Evolutionary conservation across 805 yeast species (phyloP).

Genomic region (Kockiozyma suomiensis): DNA sequence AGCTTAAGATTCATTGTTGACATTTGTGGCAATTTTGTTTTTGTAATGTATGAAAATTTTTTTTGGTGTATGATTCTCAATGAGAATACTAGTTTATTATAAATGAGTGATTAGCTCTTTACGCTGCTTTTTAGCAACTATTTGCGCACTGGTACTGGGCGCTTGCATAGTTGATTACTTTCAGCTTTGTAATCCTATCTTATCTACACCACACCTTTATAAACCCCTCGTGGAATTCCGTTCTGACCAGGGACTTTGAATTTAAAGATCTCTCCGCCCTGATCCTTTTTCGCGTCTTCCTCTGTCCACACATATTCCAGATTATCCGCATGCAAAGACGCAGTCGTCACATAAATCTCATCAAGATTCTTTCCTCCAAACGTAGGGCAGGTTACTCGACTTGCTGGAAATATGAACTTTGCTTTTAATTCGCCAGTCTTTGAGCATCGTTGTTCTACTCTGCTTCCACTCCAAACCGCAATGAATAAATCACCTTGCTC

Average conservation of each 20-base stretch:
- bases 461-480: slow-evolving; percentile 65
- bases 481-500: slow-evolving; percentile 57
- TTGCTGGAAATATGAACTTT: slow-evolving; percentile 59
- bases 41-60: neutral
- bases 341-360: slow-evolving; percentile 70
- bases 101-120: too few species aligned
- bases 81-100: too few species aligned
- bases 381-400: slow-evolving; percentile 65
- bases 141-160: too few species aligned
- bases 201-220: neutral
- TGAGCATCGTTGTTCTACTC: slow-evolving; percentile 57
- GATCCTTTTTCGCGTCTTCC: slow-evolving; percentile 34
- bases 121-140: too few species aligned
- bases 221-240: slow-evolving; percentile 22
- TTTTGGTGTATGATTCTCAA: neutral
- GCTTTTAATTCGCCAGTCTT: slow-evolving; percentile 54
- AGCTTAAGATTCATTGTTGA: too few species aligned
- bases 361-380: slow-evolving; percentile 63
- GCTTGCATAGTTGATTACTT: too few species aligned
- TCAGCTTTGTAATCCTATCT: too few species aligned
- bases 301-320: slow-evolving; percentile 41
- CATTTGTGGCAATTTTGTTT: neutral
- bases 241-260: slow-evolving; percentile 35
- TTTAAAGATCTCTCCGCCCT: slow-evolving; percentile 39
- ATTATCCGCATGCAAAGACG: slow-evolving; percentile 53